Percentiles rank a stretch among this genome's conserved stretches.
Conservation (phyloP, 345 rosid species). For the Turritis glabra region DNA sequence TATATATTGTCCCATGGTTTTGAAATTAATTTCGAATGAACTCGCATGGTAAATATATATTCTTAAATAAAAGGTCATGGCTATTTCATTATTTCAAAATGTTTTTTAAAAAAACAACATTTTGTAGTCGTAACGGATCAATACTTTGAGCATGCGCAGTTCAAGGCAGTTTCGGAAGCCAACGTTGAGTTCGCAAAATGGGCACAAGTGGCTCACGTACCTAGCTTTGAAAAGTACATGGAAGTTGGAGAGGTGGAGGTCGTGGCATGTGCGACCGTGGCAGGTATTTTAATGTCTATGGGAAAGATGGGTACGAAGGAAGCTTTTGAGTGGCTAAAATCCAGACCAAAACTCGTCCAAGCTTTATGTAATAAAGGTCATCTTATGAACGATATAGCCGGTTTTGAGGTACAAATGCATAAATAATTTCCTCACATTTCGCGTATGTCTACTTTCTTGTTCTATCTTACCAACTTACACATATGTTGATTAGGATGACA, state of each 20-base stretch:
- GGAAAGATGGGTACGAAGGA: too few species aligned
- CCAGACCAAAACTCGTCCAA: too few species aligned
- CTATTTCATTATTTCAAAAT: neutral
- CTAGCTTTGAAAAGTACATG: constrained; percentile 26
- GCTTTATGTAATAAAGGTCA: too few species aligned
- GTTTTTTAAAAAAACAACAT: neutral
- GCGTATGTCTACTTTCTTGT: neutral
- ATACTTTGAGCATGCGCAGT: neutral
- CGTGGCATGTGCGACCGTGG: neutral
- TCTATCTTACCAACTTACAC: neutral
- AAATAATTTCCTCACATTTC: neutral
- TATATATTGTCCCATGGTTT: too few species aligned
- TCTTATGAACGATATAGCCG: constrained; percentile 28
- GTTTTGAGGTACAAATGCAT: constrained; percentile 16
- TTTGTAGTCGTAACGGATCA: neutral
- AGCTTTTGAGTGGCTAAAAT: too few species aligned
- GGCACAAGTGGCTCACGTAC: constrained; percentile 12
- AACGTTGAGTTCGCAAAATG: neutral
- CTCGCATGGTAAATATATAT: too few species aligned
- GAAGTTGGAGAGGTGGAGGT: neutral
- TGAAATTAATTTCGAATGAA: too few species aligned
- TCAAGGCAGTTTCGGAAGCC: neutral
- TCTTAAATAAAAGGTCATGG: too few species aligned
- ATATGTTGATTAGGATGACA: neutral
- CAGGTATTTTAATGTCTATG: neutral